Base-by-base conservation (phyloP, 371 early-diverging fungal species). In the Mucor plumbeus region DNA sequence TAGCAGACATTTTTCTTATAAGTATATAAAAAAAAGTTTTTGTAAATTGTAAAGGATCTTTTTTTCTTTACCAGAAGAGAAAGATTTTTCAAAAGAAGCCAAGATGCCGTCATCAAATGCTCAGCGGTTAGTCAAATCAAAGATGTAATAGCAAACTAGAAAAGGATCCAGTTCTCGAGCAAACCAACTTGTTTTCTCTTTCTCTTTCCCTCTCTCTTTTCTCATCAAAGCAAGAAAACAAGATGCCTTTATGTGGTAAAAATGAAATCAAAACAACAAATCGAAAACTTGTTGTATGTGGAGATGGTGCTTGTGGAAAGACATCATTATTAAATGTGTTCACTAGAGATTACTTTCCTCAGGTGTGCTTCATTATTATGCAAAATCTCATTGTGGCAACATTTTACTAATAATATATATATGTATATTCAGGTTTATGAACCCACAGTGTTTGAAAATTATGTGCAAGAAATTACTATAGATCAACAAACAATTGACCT, bases 381-480 rank as follows among this genome's bases (percentile, higher is more conserved):
- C 41, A 33, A 68, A 55, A 34, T 38, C 38, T 11, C 38, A 9
- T 38, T 11, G 26, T 3, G 26, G 11, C 31, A 14, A 64, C 34
- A 17, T 33, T 10, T 41, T 19, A 40, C 26, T 64, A 17, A 58
- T 35, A 38, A n/a, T 26, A 68, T 53, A 26, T 71, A 85, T 85
- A 71, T 73, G 9, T 14, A 26, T 38, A 11, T 38, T 38, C 10
- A 48, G 48, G 21, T 48, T 48, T 86, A 84, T 71, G 77, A 83
- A 38, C 92, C 92, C 15, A 91, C 92, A 7, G 91, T 92, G 34
- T 95, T 97, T 77, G 95, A 95, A 74, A 94, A 93, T 70, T 95
- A 93, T 81, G 90, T 90, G 0, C 91, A 92, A 34, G 91, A 92
- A 59, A 87, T 94, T 8, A 90, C 86, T 69, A 85, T 92, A 0